These are phyloP conservation scores for Hibiscus trionum DNA, from an alignment of 345 rosid genomes.

Conservation along the genomic window DNA sequence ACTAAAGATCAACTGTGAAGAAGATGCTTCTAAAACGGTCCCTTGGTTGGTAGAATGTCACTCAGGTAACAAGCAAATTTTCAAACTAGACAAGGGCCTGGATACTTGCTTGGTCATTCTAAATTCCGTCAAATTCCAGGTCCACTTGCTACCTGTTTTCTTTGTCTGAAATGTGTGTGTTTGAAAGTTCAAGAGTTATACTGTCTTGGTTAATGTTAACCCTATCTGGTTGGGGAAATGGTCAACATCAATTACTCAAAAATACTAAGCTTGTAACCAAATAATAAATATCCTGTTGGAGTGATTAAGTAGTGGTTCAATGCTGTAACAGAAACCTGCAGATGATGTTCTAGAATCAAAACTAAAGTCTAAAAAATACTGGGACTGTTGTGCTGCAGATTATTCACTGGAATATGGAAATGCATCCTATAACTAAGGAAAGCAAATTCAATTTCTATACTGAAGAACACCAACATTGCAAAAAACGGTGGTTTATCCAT, in stretches of 20 bases:
- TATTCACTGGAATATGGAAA: not conserved
- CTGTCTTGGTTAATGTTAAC: not conserved
- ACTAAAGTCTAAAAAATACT: not conserved
- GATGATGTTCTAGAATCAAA: too few relatives aligned
- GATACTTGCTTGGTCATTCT: not conserved
- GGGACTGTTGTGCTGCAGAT: not conserved
- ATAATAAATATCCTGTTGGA: not conserved
- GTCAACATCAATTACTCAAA: not conserved
- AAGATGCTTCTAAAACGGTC: conserved; percentile 4
- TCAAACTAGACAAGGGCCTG: not conserved
- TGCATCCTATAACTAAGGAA: too few relatives aligned
- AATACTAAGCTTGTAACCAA: not conserved
- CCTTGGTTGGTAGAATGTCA: conserved; percentile 15
- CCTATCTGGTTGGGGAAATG: not conserved
- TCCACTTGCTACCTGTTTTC: not conserved
- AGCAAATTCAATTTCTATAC: too few relatives aligned
- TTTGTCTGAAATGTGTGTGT: not conserved
- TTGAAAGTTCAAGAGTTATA: not conserved
- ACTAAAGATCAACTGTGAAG: not conserved
- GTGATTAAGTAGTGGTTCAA: not conserved
- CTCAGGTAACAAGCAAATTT: not conserved
- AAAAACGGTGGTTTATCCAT: conserved; percentile 11
- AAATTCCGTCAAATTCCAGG: not conserved
- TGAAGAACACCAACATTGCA: not conserved
- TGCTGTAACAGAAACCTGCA: too few relatives aligned